Evolutionary conservation across 805 yeast species (phyloP).

Genomic region (Ogataea parapolymorpha): DNA sequence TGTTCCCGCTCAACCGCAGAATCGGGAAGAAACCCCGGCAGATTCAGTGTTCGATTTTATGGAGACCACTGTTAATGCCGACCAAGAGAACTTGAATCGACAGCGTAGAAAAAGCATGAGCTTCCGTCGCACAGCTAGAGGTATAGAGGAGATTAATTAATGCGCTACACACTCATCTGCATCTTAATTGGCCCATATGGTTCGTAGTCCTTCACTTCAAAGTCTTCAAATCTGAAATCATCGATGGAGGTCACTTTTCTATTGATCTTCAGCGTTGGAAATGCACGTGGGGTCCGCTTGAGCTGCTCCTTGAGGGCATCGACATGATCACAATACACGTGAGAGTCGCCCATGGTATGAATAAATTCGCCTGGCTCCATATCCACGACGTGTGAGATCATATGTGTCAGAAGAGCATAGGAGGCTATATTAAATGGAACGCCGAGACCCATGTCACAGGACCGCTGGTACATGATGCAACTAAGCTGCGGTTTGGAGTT

Average conservation of each 20-base stretch:
- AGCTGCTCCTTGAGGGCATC: constrained; percentile 86
- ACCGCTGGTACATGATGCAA: constrained; percentile 89
- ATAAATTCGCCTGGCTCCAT: constrained; percentile 95
- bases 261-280: constrained; percentile 75
- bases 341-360: constrained; percentile 96
- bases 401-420: constrained; percentile 84
- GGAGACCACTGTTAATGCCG: constrained; percentile 12
- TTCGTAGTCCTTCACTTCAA: constrained; percentile 72
- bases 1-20: not conserved
- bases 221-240: constrained; percentile 86
- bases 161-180: constrained; percentile 88
- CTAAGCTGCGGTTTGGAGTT: constrained; percentile 64
- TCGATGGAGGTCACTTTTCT: constrained; percentile 72
- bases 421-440: constrained; percentile 98
- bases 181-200: constrained; percentile 84
- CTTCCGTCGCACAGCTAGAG: constrained; percentile 6
- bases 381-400: constrained; percentile 94
- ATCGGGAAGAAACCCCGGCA: constrained; percentile 5
- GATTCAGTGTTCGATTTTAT: constrained; percentile 19
- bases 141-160: constrained; percentile 8
- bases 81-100: constrained; percentile 15
- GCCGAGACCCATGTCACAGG: constrained; percentile 99
- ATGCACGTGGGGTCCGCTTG: constrained; percentile 66
- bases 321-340: constrained; percentile 88
- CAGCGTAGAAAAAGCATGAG: constrained; percentile 12